Percentiles rank a stretch among this genome's conserved stretches.
These are phyloP conservation scores for Chaetomiaceae sp. DNA, from an alignment of 2,329 filamentous ascomycete genomes.

Conservation along the genomic window DNA sequence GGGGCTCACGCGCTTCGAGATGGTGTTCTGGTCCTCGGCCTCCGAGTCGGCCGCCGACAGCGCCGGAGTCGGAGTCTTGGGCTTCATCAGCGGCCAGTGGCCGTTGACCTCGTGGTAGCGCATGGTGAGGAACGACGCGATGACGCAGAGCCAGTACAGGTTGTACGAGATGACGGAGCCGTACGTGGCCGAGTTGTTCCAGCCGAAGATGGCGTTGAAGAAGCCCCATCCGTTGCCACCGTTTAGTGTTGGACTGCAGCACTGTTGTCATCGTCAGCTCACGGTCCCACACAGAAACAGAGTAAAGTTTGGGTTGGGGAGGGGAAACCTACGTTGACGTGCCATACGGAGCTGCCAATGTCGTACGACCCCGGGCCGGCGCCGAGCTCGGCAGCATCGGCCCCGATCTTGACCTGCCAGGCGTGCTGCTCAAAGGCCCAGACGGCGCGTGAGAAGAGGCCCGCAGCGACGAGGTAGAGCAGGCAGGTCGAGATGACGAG, in stretches of 20 bases:
- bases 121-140: constrained; percentile 58
- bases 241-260: constrained; percentile 68
- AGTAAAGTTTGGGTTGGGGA: too few species aligned
- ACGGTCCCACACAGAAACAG: too few species aligned
- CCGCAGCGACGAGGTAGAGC: constrained; percentile 75
- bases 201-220: constrained; percentile 81
- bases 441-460: constrained; percentile 69
- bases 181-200: constrained; percentile 84
- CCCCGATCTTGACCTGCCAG: constrained; percentile 58
- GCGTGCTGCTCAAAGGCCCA: constrained; percentile 65
- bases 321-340: constrained; percentile 60
- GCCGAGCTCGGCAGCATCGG: constrained; percentile 45
- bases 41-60: neutral
- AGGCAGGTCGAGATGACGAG: constrained; percentile 73
- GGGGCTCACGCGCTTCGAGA: neutral
- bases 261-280: constrained; percentile 46
- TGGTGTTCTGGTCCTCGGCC: neutral
- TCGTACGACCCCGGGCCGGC: constrained; percentile 71
- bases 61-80: constrained; percentile 1
- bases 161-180: constrained; percentile 86
- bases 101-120: constrained; percentile 60
- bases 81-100: constrained; percentile 42
- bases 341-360: constrained; percentile 71
- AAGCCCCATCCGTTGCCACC: constrained; percentile 79
- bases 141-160: constrained; percentile 75